Percentiles rank a stretch among this genome's conserved stretches.
Conservation (phyloP, 2,329 filamentous ascomycete genomes). For the Ophiostoma sp. region DNA sequence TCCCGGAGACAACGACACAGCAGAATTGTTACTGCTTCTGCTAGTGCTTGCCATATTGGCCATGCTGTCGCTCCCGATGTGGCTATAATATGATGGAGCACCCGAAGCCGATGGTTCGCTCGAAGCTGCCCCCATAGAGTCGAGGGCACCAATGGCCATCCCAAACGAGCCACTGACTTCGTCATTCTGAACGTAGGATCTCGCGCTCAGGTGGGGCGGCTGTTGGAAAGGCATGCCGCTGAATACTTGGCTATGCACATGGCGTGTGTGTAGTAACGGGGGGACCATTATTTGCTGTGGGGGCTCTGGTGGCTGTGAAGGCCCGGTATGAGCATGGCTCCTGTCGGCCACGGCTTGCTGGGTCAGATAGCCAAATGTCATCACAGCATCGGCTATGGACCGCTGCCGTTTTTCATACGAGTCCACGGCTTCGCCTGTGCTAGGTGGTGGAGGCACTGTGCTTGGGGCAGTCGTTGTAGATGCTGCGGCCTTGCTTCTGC, state of each 20-base stretch:
- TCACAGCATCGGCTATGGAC: constrained; percentile 17
- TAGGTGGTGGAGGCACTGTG: neutral
- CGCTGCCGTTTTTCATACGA: constrained; percentile 15
- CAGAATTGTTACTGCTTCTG: constrained; percentile 17
- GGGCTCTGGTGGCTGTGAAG: neutral
- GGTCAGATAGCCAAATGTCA: constrained; percentile 19
- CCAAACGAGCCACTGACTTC: neutral
- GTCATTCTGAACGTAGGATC: neutral
- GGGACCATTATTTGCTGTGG: neutral
- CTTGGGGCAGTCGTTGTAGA: neutral
- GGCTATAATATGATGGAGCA: neutral
- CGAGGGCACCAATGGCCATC: neutral
- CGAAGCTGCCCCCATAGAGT: neutral
- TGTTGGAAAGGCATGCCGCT: neutral
- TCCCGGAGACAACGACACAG: constrained; percentile 19
- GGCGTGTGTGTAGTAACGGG: neutral
- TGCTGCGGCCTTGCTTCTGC: neutral
- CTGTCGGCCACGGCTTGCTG: neutral
- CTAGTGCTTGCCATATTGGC: neutral
- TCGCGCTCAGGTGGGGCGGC: neutral
- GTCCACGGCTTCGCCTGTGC: neutral
- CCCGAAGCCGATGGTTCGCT: neutral
- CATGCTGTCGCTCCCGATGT: constrained; percentile 4
- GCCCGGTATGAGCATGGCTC: neutral
- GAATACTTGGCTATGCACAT: neutral